Conservation (phyloP, 768 basidiomycete species). For the Leccinum longicurvipes region DNA sequence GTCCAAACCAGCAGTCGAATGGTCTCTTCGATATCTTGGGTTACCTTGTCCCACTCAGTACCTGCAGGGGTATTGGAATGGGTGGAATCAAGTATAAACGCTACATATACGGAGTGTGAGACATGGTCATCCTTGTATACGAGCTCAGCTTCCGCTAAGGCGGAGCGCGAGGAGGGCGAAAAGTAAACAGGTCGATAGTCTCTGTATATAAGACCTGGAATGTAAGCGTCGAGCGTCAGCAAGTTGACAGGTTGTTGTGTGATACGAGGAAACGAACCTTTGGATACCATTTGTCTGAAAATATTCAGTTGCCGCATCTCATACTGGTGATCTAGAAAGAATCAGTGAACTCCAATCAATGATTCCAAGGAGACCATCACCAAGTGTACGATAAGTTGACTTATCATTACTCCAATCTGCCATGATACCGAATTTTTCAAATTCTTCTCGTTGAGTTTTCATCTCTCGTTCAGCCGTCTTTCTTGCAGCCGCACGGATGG, state of each 20-base stretch:
- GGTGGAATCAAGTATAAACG: slow-evolving; percentile 58
- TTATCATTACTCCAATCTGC: slow-evolving; percentile 70
- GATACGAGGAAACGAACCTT: slow-evolving; percentile 43
- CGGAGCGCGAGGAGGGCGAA: slow-evolving; percentile 92
- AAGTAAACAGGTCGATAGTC: slow-evolving; percentile 90
- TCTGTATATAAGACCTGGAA: slow-evolving; percentile 73
- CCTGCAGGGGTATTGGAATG: slow-evolving; percentile 12
- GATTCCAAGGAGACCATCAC: slow-evolving; percentile 37
- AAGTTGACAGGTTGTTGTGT: neutral
- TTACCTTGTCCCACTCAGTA: slow-evolving; percentile 5
- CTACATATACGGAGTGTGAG: slow-evolving; percentile 85
- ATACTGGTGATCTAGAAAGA: slow-evolving; percentile 68
- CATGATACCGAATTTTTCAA: slow-evolving; percentile 83
- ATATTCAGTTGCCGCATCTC: slow-evolving; percentile 85
- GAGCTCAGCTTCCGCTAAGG: slow-evolving; percentile 93
- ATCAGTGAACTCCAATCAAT: neutral
- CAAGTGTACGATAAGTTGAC: slow-evolving; percentile 82
- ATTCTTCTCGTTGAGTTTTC: slow-evolving; percentile 72
- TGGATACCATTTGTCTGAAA: slow-evolving; percentile 85
- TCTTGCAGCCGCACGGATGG: slow-evolving; percentile 69
- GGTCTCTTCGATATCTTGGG: slow-evolving; percentile 32
- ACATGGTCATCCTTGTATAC: slow-evolving; percentile 85
- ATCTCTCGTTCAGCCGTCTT: slow-evolving; percentile 73
- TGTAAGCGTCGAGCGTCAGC: neutral
- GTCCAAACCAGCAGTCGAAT: slow-evolving; percentile 86